Conservation (phyloP, 306 rosid genomes). For the Erythrophleum fordii region DNA sequence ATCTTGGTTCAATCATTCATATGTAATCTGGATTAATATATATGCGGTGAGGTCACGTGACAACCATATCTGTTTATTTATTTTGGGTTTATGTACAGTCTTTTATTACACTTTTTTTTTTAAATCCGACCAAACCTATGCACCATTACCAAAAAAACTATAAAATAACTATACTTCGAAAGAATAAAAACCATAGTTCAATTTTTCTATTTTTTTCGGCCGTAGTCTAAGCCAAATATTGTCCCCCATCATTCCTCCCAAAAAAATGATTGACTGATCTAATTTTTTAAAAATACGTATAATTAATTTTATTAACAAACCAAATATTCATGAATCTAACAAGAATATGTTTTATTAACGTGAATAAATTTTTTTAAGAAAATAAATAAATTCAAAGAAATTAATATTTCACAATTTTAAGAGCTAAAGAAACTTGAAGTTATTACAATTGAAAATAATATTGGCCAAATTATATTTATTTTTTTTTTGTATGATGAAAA, state of each 20-base stretch:
- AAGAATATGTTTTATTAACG: not conserved
- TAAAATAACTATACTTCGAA: not conserved
- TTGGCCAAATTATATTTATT: too few relatives aligned
- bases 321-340: not conserved
- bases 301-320: not conserved
- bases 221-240: not conserved
- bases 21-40: conserved; percentile 36
- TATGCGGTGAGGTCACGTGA: conserved; percentile 55
- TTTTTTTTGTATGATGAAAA: too few relatives aligned
- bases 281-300: not conserved
- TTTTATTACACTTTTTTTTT: not conserved
- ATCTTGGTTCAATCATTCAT: conserved; percentile 25
- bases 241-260: not conserved
- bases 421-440: not conserved
- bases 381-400: not conserved
- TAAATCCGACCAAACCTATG: not conserved
- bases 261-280: not conserved
- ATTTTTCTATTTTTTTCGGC: not conserved
- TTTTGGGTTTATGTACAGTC: not conserved
- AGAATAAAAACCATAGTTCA: not conserved
- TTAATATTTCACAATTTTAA: not conserved
- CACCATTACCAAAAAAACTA: too few relatives aligned
- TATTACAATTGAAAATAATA: too few relatives aligned
- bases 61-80: conserved; percentile 16
- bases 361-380: not conserved